Evolutionary conservation across 2,329 filamentous ascomycete genomes (phyloP).

Genomic region (Pezicula rhizophila): DNA sequence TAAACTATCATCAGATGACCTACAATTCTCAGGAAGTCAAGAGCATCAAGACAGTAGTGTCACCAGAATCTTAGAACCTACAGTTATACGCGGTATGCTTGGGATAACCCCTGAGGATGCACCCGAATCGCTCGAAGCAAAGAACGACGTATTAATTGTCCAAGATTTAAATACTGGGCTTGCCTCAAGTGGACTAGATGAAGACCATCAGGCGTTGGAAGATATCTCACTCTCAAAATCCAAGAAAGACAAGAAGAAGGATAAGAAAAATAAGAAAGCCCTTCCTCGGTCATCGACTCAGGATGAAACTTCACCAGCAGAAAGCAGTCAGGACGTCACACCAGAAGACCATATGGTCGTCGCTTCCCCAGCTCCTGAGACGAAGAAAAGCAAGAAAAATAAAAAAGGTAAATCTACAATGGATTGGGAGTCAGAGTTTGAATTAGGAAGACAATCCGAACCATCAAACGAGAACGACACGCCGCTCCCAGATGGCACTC

Average conservation of each 20-base stretch:
- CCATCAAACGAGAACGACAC: too few species aligned
- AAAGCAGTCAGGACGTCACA: background rate
- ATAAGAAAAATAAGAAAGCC: slow-evolving; percentile 5
- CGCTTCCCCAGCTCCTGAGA: slow-evolving; percentile 5
- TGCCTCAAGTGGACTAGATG: background rate
- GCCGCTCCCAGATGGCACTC: too few species aligned
- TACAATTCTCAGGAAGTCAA: slow-evolving; percentile 14
- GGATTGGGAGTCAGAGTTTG: slow-evolving; percentile 6
- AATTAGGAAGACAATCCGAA: too few species aligned
- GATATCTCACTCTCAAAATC: slow-evolving; percentile 7
- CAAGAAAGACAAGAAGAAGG: slow-evolving; percentile 13
- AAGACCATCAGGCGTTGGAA: background rate
- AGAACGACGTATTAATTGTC: background rate
- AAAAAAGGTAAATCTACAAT: slow-evolving; percentile 4
- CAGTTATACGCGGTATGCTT: too few species aligned
- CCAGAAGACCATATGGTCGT: background rate
- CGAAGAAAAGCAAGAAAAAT: slow-evolving; percentile 5
- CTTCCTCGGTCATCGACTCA: background rate
- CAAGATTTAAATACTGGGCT: background rate
- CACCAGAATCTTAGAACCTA: background rate
- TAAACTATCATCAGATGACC: slow-evolving; percentile 1
- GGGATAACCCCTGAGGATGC: slow-evolving; percentile 1
- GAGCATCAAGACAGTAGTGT: slow-evolving; percentile 11
- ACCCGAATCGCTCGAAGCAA: slow-evolving; percentile 6
- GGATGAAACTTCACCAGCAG: background rate